Conservation (phyloP, 1,139 yeast species). For the Ogataea hybrid region DNA sequence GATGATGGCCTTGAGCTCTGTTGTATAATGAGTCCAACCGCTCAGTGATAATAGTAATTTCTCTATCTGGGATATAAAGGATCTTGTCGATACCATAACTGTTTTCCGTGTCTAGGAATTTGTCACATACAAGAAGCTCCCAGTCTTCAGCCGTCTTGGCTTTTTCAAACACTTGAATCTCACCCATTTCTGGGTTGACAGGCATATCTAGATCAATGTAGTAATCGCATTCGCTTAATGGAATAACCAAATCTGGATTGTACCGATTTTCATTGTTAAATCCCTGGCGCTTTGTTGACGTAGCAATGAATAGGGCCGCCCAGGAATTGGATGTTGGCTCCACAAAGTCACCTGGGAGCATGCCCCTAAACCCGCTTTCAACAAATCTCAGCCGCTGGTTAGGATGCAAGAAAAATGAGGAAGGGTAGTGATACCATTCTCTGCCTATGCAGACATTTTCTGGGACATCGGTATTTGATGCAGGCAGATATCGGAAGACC, state of each 20-base stretch:
- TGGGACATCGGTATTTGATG: constrained; percentile 5
- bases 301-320: constrained; percentile 30
- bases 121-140: constrained; percentile 42
- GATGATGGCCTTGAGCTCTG: not conserved
- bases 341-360: constrained; percentile 82
- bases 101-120: constrained; percentile 49
- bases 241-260: constrained; percentile 49
- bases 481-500: constrained; percentile 38
- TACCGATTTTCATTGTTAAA: constrained; percentile 74
- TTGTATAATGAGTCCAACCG: not conserved
- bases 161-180: constrained; percentile 26
- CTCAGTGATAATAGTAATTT: not conserved
- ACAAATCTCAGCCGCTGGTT: constrained; percentile 63
- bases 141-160: constrained; percentile 33
- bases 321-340: constrained; percentile 37
- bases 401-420: constrained; percentile 69
- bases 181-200: constrained; percentile 35
- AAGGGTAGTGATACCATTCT: constrained; percentile 94
- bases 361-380: constrained; percentile 77
- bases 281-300: constrained; percentile 49
- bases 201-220: constrained; percentile 53
- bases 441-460: constrained; percentile 80
- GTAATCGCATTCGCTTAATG: constrained; percentile 51
- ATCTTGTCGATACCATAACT: constrained; percentile 46
- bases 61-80: constrained; percentile 33